Percentiles rank a stretch among this genome's conserved stretches.
phyloP scores from a whole-genome alignment of 192 early-diverging fungal species.

The Oehlia diaphana region DNA sequence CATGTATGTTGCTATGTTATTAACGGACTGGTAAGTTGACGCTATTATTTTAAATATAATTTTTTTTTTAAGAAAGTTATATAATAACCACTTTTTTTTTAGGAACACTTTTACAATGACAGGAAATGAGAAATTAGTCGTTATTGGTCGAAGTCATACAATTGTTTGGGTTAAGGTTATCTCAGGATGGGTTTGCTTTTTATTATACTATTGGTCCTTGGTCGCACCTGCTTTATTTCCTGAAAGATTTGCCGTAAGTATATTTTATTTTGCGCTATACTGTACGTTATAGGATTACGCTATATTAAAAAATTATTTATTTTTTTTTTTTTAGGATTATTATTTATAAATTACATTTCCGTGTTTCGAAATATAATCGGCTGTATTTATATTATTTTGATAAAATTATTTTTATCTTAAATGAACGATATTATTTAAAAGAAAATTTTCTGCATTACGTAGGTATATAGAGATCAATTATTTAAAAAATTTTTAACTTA shows the following conservation, averaged over 20 bases:
- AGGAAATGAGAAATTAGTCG: conserved; percentile 50
- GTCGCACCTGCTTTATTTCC: conserved; percentile 83
- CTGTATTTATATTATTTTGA: too few relatives aligned
- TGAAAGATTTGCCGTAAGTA: conserved; percentile 62
- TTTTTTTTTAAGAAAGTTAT: neutral
- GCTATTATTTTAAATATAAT: neutral
- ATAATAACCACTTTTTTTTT: neutral
- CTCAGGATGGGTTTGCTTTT: conserved; percentile 73
- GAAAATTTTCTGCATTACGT: too few relatives aligned
- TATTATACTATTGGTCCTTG: conserved; percentile 82
- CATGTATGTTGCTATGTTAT: conserved; percentile 93
- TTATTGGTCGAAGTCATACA: conserved; percentile 84
- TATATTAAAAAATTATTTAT: too few relatives aligned
- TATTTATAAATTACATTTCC: too few relatives aligned
- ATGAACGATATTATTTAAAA: too few relatives aligned
- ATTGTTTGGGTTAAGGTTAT: conserved; percentile 93
- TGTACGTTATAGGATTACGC: too few relatives aligned
- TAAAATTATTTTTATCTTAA: too few relatives aligned
- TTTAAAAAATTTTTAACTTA: too few relatives aligned
- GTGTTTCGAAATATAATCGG: too few relatives aligned
- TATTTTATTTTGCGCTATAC: too few relatives aligned
- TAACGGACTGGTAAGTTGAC: conserved; percentile 64
- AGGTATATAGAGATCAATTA: too few relatives aligned
- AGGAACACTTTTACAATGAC: conserved; percentile 55
- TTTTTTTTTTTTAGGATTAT: too few relatives aligned